Evolutionary conservation across 2,329 filamentous ascomycete species (phyloP).

Genomic region (Diaporthe sp.): DNA sequence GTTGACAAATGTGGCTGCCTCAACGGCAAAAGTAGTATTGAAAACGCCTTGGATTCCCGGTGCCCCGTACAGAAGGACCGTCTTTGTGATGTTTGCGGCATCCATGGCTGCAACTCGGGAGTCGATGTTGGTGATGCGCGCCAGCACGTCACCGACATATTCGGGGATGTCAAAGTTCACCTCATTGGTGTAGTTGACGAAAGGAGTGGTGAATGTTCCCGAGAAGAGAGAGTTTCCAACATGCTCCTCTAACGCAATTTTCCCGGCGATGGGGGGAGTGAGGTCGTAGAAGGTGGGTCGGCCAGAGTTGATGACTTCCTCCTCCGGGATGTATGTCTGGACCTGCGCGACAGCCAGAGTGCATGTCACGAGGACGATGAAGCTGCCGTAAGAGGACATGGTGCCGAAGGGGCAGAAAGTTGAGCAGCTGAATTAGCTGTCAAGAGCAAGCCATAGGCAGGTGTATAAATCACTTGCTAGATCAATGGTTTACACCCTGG

Average conservation of each 20-base stretch:
- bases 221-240: slow-evolving; percentile 22
- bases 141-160: slow-evolving; percentile 32
- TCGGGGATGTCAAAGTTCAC: slow-evolving; percentile 26
- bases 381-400: not conserved
- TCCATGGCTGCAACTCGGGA: slow-evolving; percentile 36
- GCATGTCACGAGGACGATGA: not conserved
- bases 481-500: not conserved
- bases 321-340: slow-evolving; percentile 4
- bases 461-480: not conserved
- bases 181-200: slow-evolving; percentile 19
- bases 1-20: slow-evolving; percentile 36
- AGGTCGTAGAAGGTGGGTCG: slow-evolving; percentile 19
- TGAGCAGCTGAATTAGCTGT: too few species aligned
- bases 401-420: not conserved
- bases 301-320: slow-evolving; percentile 14
- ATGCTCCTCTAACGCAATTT: slow-evolving; percentile 23
- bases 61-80: slow-evolving; percentile 28
- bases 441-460: too few species aligned
- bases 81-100: slow-evolving; percentile 33
- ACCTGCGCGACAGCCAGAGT: not conserved
- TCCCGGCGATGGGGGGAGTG: slow-evolving; percentile 5
- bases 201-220: not conserved
- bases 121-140: slow-evolving; percentile 29
- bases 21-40: slow-evolving; percentile 33
- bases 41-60: slow-evolving; percentile 40